These are phyloP conservation scores for Petunia hybrid DNA, from an alignment of 305 asterid species.

Conservation along the genomic window DNA sequence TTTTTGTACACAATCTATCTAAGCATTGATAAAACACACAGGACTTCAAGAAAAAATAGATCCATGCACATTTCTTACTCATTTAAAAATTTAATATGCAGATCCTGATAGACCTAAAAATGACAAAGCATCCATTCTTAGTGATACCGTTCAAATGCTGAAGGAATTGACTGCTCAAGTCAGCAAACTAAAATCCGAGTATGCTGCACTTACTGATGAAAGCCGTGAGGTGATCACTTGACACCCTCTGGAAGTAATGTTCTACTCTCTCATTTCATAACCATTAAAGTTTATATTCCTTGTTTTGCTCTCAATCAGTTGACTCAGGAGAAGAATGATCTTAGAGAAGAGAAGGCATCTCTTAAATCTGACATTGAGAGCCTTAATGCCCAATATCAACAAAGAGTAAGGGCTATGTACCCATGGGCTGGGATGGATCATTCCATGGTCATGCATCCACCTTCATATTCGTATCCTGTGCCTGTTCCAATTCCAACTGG, in stretches of 20 bases:
- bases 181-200: conserved; percentile 80
- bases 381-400: conserved; percentile 80
- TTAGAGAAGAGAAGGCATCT: conserved; percentile 94
- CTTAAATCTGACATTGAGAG: conserved; percentile 85
- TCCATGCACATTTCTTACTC: conserved; percentile 17
- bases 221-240: conserved; percentile 75
- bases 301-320: conserved; percentile 56
- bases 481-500: conserved; percentile 89
- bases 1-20: conserved; percentile 15
- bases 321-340: conserved; percentile 96
- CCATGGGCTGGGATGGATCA: conserved; percentile 89
- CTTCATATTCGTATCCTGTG: conserved; percentile 64
- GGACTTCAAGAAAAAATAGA: background rate
- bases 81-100: conserved; percentile 46
- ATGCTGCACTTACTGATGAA: conserved; percentile 82
- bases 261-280: conserved; percentile 19
- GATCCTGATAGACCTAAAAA: conserved; percentile 98
- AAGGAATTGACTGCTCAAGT: conserved; percentile 89
- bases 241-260: conserved; percentile 18
- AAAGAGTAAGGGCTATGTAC: conserved; percentile 84
- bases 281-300: background rate
- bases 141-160: conserved; percentile 87
- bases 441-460: conserved; percentile 88
- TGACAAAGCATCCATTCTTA: conserved; percentile 94
- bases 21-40: background rate